A percentile compares a stretch with the other conserved stretches of the same genome.
Conservation (phyloP, 345 rosid genomes). For the Durio zibethinus region DNA sequence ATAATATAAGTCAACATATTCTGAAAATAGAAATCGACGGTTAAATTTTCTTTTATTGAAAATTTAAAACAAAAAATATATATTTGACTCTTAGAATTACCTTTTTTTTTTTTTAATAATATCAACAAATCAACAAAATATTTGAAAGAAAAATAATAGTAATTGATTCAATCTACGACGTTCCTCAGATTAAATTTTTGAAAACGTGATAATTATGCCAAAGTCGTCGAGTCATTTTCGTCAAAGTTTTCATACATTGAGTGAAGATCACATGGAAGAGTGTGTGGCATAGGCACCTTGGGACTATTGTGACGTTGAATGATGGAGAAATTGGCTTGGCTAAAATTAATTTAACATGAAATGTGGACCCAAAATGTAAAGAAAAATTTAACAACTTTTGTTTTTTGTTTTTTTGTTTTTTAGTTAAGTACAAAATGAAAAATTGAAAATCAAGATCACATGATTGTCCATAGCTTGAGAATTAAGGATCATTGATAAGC, state of each 20-base stretch:
- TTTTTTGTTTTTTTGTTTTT: no score
- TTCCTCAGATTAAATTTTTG: not conserved
- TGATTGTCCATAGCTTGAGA: not conserved
- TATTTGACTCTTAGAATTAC: no score
- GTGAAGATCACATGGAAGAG: constrained; percentile 2
- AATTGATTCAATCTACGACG: not conserved
- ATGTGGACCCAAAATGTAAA: not conserved
- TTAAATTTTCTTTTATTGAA: no score
- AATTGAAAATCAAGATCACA: not conserved
- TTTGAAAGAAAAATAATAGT: no score
- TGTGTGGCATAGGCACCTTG: not conserved
- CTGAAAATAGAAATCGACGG: no score
- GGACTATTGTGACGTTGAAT: not conserved
- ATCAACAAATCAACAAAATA: no score
- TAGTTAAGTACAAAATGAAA: not conserved
- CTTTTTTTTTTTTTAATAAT: no score
- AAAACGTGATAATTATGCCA: not conserved
- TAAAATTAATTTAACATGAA: not conserved
- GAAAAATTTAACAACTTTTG: not conserved
- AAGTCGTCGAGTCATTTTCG: not conserved
- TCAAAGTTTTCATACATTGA: not conserved
- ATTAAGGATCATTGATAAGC: not conserved
- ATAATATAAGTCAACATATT: no score
- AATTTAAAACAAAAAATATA: no score
- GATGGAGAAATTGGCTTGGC: not conserved